Percentiles rank a stretch among this genome's conserved stretches.
These are phyloP conservation scores for Suillus bovinus DNA, from an alignment of 768 basidiomycete species.

Conservation along the genomic window DNA sequence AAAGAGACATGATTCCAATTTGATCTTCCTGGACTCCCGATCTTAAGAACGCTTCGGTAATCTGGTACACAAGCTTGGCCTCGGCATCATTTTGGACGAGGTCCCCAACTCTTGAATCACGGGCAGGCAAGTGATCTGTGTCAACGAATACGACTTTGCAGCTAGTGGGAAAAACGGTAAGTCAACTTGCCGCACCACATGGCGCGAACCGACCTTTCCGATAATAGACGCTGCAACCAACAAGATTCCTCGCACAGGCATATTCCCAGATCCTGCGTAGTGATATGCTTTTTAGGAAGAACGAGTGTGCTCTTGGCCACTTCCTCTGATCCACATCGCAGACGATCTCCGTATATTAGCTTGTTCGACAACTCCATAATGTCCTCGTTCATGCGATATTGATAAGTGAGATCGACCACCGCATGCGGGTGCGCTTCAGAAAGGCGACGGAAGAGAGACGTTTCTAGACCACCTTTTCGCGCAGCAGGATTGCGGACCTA, in stretches of 20 bases:
- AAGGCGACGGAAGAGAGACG: conserved; percentile 85
- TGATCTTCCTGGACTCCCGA: conserved; percentile 69
- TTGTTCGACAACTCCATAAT: conserved; percentile 91
- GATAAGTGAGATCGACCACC: conserved; percentile 81
- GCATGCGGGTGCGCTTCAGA: conserved; percentile 86
- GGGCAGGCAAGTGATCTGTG: conserved; percentile 79
- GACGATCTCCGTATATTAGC: conserved; percentile 77
- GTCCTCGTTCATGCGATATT: conserved; percentile 96
- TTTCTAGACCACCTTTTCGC: conserved; percentile 82
- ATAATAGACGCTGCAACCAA: conserved; percentile 70
- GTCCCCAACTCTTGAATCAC: conserved; percentile 81
- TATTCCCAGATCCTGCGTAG: conserved; percentile 36
- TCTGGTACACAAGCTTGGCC: conserved; percentile 65
- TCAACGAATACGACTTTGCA: conserved; percentile 92
- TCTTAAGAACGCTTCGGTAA: conserved; percentile 62
- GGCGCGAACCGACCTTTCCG: conserved; percentile 52
- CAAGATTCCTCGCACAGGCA: conserved; percentile 45
- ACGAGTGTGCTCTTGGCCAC: conserved; percentile 62
- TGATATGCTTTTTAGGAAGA: conserved; percentile 48
- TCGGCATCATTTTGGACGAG: conserved; percentile 89
- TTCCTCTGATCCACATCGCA: conserved; percentile 75
- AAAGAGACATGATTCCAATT: conserved; percentile 88
- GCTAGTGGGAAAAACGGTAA: conserved; percentile 39
- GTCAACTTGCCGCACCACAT: neutral
- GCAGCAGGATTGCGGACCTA: conserved; percentile 84